phyloP scores from a whole-genome alignment of 495 filamentous ascomycete species.

The Tuber melanosporum region DNA sequence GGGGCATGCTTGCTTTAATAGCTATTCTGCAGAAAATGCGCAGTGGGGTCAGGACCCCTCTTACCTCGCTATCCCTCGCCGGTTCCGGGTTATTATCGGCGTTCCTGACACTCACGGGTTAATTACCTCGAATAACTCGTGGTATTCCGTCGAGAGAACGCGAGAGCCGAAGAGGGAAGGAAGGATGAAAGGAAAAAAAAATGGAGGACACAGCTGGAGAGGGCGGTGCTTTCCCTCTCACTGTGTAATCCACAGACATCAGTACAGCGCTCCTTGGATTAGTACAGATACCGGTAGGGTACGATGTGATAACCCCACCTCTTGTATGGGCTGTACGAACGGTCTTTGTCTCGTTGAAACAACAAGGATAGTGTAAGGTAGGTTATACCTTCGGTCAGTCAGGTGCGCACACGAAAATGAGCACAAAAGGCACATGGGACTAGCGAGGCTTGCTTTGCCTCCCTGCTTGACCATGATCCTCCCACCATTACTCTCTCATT shows the following conservation, averaged over 20 bases:
- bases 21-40: not conserved
- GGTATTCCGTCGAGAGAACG: not conserved
- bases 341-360: slow-evolving; percentile 8
- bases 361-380: slow-evolving; percentile 21
- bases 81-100: not conserved
- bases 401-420: slow-evolving; percentile 24
- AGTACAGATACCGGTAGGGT: not conserved
- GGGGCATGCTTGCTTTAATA: not conserved
- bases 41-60: not conserved
- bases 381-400: slow-evolving; percentile 22
- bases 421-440: slow-evolving; percentile 19
- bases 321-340: not conserved
- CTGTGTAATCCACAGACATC: not conserved
- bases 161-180: not conserved
- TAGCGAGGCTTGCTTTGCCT: slow-evolving; percentile 24
- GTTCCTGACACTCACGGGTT: not conserved
- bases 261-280: not conserved
- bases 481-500: slow-evolving; percentile 10
- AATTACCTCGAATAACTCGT: not conserved
- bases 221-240: not conserved
- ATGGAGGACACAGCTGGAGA: not conserved
- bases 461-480: slow-evolving; percentile 5
- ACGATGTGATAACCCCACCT: not conserved
- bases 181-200: not conserved
- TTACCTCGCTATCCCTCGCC: not conserved